Conservation (phyloP, 768 basidiomycete genomes). For the Floccularia luteovirens region DNA sequence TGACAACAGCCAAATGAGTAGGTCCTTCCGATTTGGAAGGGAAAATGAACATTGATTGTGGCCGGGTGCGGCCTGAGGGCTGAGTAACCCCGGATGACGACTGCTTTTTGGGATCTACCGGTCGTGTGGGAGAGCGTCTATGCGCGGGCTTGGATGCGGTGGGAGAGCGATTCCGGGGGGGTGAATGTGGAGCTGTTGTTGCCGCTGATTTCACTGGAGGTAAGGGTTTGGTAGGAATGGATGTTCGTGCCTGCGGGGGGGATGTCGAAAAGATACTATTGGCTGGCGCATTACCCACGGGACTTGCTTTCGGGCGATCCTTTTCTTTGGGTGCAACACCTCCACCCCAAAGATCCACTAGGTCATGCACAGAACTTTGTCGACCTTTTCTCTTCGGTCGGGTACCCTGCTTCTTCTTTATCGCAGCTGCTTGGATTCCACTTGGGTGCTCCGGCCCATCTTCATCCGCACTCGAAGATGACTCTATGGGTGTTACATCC, state of each 20-base stretch:
- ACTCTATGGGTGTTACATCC: constrained; percentile 20
- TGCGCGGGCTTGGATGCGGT: neutral
- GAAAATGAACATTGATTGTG: constrained; percentile 78
- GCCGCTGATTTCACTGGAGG: too few species aligned
- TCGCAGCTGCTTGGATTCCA: constrained; percentile 17
- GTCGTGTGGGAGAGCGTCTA: constrained; percentile 2
- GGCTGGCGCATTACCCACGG: constrained; percentile 6
- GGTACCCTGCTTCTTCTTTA: constrained; percentile 13
- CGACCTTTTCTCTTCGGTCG: constrained; percentile 40
- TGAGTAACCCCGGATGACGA: neutral
- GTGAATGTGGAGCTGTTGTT: too few species aligned
- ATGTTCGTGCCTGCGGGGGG: too few species aligned
- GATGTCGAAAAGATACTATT: too few species aligned
- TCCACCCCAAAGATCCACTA: constrained; percentile 76
- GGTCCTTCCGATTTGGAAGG: constrained; percentile 42
- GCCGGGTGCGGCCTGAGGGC: constrained; percentile 43
- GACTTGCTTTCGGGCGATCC: constrained; percentile 13
- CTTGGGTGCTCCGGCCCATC: constrained; percentile 44
- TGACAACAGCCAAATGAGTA: constrained; percentile 25
- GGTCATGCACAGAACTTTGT: constrained; percentile 79
- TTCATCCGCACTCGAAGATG: constrained; percentile 41
- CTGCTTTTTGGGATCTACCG: neutral
- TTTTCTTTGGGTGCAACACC: constrained; percentile 36
- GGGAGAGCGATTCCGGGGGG: constrained; percentile 9
- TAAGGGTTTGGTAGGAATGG: too few species aligned